Evolutionary conservation across 306 rosid genomes (phyloP), one percentile per base, ranked within the genome.

Genomic region (Cucurbita pepo): DNA sequence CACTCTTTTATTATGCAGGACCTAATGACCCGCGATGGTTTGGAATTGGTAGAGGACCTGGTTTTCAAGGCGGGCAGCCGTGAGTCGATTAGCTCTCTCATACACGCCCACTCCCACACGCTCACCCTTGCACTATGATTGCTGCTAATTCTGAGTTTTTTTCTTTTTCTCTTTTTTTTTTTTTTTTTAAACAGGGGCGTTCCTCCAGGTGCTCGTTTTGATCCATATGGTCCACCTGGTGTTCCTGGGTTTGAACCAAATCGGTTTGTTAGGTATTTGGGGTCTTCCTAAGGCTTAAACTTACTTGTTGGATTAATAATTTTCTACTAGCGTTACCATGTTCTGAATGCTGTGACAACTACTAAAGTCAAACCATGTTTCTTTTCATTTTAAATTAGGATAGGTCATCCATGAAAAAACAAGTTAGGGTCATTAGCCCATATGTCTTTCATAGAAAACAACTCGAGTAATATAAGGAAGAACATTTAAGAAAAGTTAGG

Each of bases 151-250:
- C 50, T 71, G 10, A 57, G 47, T 78, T 15, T 76, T 25, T 22
- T n/a, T n/a, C n/a, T n/a, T n/a, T n/a, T n/a, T n/a, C n/a, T n/a
- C n/a, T 78, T 15, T 76, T 25, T 25, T 25, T 0, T 2, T 30
- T 2, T 30, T 30, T 30, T 43, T 64, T 54, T 77, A 14, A 81
- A 83, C 82, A 89, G 97, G 79, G 91, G 85, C 58, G 84, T 86
- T 47, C 97, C 96, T 53, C 96, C 94, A 0, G 95, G 96, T 78
- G 90, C 90, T 81, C 90, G 95, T 76, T 89, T 86, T 79, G 97
- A 92, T 89, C 96, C 95, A 8, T 81, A 73, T 74, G 97, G 96
- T 37, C 97, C 96, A 47, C 91, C 97, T 60, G 94, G 84, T 51
- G 71, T 87, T 73, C 96, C 96, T 75, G 96, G 94, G 50, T 92